phyloP scores from a whole-genome alignment of 306 rosid species.

The Trifolium subterraneum region DNA sequence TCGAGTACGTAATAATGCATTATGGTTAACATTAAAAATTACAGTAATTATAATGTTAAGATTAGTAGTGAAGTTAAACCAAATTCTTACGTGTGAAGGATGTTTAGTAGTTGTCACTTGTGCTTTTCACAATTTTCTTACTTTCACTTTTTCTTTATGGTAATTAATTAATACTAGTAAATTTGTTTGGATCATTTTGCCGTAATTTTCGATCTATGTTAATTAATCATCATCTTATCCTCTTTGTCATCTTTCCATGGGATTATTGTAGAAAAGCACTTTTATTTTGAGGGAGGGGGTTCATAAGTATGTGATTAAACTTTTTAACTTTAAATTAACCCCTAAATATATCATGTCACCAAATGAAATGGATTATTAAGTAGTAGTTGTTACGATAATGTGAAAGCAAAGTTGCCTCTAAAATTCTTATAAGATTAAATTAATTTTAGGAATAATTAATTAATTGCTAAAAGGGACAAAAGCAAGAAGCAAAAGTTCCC shows the following conservation, averaged over 20 bases:
- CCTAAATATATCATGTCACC: slow-evolving; percentile 23
- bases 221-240: slow-evolving; percentile 18
- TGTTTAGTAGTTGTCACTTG: slow-evolving; percentile 45
- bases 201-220: slow-evolving; percentile 27
- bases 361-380: slow-evolving; percentile 33
- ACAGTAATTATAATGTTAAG: slow-evolving; percentile 45
- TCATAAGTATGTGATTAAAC: neutral
- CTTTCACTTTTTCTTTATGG: slow-evolving; percentile 39
- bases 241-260: slow-evolving; percentile 31
- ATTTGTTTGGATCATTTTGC: slow-evolving; percentile 24
- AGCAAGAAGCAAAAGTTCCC: slow-evolving; percentile 17
- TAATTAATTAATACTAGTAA: slow-evolving; percentile 5
- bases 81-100: slow-evolving; percentile 45
- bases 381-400: slow-evolving; percentile 26
- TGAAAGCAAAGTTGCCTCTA: slow-evolving; percentile 34
- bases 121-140: neutral
- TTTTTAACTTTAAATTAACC: slow-evolving; percentile 17
- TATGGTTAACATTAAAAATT: slow-evolving; percentile 36
- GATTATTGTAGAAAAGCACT: neutral
- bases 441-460: slow-evolving; percentile 30
- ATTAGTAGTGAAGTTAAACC: slow-evolving; percentile 51
- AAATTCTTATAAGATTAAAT: slow-evolving; percentile 15
- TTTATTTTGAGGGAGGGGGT: neutral
- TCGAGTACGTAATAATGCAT: slow-evolving; percentile 50
- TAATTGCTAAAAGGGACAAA: slow-evolving; percentile 8